Base-by-base conservation (phyloP, 805 yeast species). In the Kuraishia piskuri region DNA sequence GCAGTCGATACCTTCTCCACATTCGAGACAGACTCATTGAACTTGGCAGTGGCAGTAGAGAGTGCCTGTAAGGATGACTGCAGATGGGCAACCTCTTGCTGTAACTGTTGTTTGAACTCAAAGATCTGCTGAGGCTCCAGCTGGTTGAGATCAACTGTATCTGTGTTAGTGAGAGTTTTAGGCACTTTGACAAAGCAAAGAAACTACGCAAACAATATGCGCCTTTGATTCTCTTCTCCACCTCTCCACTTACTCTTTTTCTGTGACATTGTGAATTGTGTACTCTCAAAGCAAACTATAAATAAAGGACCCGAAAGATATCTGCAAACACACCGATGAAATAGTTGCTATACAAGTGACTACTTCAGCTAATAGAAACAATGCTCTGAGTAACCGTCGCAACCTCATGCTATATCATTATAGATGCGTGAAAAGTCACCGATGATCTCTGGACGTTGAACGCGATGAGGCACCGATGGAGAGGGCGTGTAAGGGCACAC, bases 11-110 rank as follows among this genome's bases (percentile, higher is more conserved):
- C 75, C 44, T 74, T 72, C 53, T 81, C 79, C 50, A 94, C 83
- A 58, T 90, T 86, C 46, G 74, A 74, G 19, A 83, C 77, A 67
- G 97, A 92, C 59, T 91, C 96, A 58, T 77, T 77, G 65, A 90
- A 88, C 69, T 88, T 91, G 50, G 77, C 69, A 63, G 85, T 88
- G 2, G 98, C 98, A 48, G 90, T 78, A 55, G 82, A 82, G 46
- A 94, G 77, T 4, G 97, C 96, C 59, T 83, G 86, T 55, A 87
- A 77, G 0, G 98, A 91, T 49, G 86, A 84, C 20, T 88, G 79
- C 61, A 94, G 83, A 63, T 91, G 96, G 61, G 88, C 88, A 45
- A 91, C 73, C 65, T 94, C 99, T 61, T 82, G 84, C 59, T 89
- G 92, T 22, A 94, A 77, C 62, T 86, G 88, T 59, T 84, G 84